phyloP scores from a whole-genome alignment of 2,329 filamentous ascomycete species.

The Leptographium galeiforme region DNA sequence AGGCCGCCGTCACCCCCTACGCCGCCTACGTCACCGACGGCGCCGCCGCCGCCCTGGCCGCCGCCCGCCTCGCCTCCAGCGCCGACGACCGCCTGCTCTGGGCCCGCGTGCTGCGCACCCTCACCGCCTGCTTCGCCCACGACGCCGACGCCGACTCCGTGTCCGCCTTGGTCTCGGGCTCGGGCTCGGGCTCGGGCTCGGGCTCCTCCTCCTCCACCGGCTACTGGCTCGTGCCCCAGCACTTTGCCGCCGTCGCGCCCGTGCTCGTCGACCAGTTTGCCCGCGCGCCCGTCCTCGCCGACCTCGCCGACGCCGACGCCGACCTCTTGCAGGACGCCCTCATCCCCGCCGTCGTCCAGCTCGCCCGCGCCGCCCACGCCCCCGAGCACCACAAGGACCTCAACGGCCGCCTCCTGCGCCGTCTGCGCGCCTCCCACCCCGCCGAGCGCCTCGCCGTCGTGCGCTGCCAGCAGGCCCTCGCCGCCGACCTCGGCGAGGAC shows the following conservation, averaged over 20 bases:
- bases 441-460: slow-evolving; percentile 70
- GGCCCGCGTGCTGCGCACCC: slow-evolving; percentile 54
- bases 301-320: slow-evolving; percentile 11
- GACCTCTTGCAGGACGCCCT: slow-evolving; percentile 35
- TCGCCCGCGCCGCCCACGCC: slow-evolving; percentile 69
- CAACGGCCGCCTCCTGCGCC: slow-evolving; percentile 64
- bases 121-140: slow-evolving; percentile 67
- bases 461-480: slow-evolving; percentile 66
- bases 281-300: slow-evolving; percentile 21
- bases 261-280: slow-evolving; percentile 56
- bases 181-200: background rate
- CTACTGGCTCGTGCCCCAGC: slow-evolving; percentile 87
- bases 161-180: too few relatives aligned
- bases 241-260: slow-evolving; percentile 61
- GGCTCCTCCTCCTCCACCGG: slow-evolving; percentile 1
- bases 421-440: slow-evolving; percentile 53
- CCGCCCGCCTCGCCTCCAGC: slow-evolving; percentile 28
- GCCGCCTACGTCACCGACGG: slow-evolving; percentile 72
- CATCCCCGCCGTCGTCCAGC: slow-evolving; percentile 63
- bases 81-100: slow-evolving; percentile 48
- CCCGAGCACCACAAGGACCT: slow-evolving; percentile 84
- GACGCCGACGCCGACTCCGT: slow-evolving; percentile 47
- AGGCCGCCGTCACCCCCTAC: slow-evolving; percentile 90
- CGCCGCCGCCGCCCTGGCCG: slow-evolving; percentile 48
- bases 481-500: slow-evolving; percentile 69